Evolutionary conservation across 2,329 filamentous ascomycete genomes (phyloP).

Genomic region (Nemania sp.): DNA sequence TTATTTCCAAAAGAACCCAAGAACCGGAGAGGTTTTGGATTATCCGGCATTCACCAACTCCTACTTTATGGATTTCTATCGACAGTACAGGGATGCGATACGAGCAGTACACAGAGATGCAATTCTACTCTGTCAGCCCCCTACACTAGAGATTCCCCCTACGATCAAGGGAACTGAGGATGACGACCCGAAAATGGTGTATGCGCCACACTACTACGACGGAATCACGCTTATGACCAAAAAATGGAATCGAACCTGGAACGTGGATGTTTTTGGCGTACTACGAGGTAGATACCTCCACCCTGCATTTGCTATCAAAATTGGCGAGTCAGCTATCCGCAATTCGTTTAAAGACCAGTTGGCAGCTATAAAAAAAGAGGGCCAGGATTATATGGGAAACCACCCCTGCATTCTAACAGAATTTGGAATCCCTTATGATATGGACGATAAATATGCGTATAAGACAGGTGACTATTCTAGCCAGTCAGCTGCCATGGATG

Average conservation of each 20-base stretch:
- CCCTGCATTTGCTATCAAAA: slow-evolving; percentile 87
- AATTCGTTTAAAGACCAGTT: slow-evolving; percentile 93
- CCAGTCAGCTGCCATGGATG: slow-evolving; percentile 90
- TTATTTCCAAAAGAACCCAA: slow-evolving; percentile 83
- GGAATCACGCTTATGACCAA: slow-evolving; percentile 97
- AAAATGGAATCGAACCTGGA: slow-evolving; percentile 98
- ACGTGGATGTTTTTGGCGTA: slow-evolving; percentile 92
- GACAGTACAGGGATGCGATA: slow-evolving; percentile 75
- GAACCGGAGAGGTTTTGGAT: slow-evolving; percentile 72
- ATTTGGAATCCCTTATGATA: slow-evolving; percentile 97
- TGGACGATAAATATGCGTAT: slow-evolving; percentile 96
- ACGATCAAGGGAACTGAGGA: slow-evolving; percentile 83
- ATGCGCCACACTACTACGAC: slow-evolving; percentile 95
- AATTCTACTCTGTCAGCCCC: slow-evolving; percentile 89
- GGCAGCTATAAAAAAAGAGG: slow-evolving; percentile 80
- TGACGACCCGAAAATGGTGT: slow-evolving; percentile 88
- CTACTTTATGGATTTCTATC: slow-evolving; percentile 87
- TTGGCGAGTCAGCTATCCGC: slow-evolving; percentile 91
- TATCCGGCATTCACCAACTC: slow-evolving; percentile 88
- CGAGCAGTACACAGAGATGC: slow-evolving; percentile 76
- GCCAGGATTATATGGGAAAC: slow-evolving; percentile 82
- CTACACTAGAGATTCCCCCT: slow-evolving; percentile 89
- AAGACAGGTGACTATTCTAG: slow-evolving; percentile 94
- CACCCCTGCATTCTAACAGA: slow-evolving; percentile 91
- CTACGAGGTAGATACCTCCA: slow-evolving; percentile 85